A percentile compares a stretch with the other conserved stretches of the same genome.
Conservation (phyloP, 2,329 filamentous ascomycete species). For the Xylariaceae sp. region DNA sequence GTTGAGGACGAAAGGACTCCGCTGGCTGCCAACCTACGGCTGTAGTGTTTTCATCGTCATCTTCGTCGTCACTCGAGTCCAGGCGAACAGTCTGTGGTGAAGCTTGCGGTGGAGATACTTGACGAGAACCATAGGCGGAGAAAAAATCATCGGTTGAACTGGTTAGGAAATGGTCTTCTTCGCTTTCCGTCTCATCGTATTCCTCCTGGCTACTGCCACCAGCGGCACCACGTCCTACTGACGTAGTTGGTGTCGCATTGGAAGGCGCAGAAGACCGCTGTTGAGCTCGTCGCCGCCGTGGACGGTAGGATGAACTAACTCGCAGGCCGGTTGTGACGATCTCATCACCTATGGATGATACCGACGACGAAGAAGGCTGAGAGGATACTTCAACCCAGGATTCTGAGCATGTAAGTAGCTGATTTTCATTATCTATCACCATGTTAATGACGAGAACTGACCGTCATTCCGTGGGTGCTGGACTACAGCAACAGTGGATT, state of each 20-base stretch:
- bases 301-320: constrained; percentile 60
- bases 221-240: constrained; percentile 33
- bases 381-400: constrained; percentile 96
- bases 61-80: constrained; percentile 46
- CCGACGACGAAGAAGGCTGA: constrained; percentile 85
- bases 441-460: constrained; percentile 17
- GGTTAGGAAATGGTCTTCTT: constrained; percentile 65
- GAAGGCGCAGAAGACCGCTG: constrained; percentile 26
- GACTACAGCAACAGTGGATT: constrained; percentile 14
- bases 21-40: constrained; percentile 60
- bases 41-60: constrained; percentile 75
- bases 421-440: constrained; percentile 7
- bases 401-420: constrained; percentile 50
- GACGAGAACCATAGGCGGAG: constrained; percentile 29
- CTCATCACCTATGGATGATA: constrained; percentile 80
- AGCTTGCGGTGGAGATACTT: constrained; percentile 34
- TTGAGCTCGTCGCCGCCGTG: constrained; percentile 51
- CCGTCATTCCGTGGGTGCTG: constrained; percentile 29
- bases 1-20: constrained; percentile 73
- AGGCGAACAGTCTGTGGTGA: constrained; percentile 35
- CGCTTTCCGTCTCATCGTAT: constrained; percentile 88
- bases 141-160: constrained; percentile 53
- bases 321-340: constrained; percentile 84
- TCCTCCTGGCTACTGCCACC: constrained; percentile 79
- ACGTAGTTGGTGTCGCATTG: constrained; percentile 31